Evolutionary conservation across 1,284 basidiomycete genomes (phyloP).

Genomic region (Ustilago trichophora): DNA sequence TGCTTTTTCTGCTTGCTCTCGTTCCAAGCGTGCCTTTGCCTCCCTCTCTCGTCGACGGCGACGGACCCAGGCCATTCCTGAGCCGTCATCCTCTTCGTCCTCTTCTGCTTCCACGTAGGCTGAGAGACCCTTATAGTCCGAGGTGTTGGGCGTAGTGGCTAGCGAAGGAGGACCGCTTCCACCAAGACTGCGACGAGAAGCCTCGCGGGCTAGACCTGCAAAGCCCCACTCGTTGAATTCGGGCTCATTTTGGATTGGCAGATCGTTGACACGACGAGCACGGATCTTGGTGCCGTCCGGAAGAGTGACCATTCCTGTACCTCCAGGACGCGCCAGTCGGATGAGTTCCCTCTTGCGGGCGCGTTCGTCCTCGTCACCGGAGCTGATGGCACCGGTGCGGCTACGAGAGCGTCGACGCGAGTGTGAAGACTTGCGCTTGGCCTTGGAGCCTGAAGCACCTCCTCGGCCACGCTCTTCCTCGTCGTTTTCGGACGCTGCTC

Average conservation of each 20-base stretch:
- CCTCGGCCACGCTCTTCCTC: constrained; percentile 41
- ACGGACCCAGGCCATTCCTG: constrained; percentile 45
- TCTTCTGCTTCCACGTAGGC: constrained; percentile 28
- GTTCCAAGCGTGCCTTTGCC: constrained; percentile 29
- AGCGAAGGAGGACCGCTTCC: constrained; percentile 39
- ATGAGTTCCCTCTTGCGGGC: constrained; percentile 56
- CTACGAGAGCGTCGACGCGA: constrained; percentile 43
- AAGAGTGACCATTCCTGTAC: constrained; percentile 65
- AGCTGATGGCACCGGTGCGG: constrained; percentile 40
- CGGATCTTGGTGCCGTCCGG: constrained; percentile 63
- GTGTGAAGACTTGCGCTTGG: constrained; percentile 29
- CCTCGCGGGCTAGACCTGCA: constrained; percentile 57
- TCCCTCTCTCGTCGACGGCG: constrained; percentile 37
- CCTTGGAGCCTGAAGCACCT: constrained; percentile 9
- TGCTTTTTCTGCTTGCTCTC: constrained; percentile 23
- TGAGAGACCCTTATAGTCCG: constrained; percentile 30
- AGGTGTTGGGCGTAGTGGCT: constrained; percentile 38
- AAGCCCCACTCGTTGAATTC: constrained; percentile 61
- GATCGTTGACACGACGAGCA: constrained; percentile 59
- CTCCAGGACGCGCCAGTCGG: constrained; percentile 58
- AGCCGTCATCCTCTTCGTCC: constrained; percentile 46
- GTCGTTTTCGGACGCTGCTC: constrained; percentile 27
- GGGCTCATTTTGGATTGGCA: constrained; percentile 41
- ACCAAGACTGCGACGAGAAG: constrained; percentile 35
- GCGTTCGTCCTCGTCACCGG: constrained; percentile 53